Conservation (phyloP, 2,329 filamentous ascomycete genomes). For the Scleromitrula shiraiana region DNA sequence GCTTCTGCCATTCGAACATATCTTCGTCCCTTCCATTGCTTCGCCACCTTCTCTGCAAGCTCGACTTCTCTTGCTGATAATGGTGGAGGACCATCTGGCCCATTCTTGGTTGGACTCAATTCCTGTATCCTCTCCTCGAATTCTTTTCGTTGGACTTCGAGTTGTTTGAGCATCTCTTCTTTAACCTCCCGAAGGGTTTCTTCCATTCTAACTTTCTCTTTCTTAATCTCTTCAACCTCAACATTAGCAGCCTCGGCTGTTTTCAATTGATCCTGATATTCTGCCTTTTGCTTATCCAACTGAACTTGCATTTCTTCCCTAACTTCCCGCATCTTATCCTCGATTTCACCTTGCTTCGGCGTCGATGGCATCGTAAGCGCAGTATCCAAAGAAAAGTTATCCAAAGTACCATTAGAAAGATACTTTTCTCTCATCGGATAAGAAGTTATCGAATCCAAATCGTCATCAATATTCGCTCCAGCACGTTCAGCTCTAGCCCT, state of each 20-base stretch:
- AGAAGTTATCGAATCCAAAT: constrained; percentile 81
- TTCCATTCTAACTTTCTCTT: constrained; percentile 80
- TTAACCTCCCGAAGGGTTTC: constrained; percentile 70
- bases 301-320: constrained; percentile 78
- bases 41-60: constrained; percentile 57
- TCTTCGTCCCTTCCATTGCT: constrained; percentile 74
- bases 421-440: constrained; percentile 91
- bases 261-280: constrained; percentile 71
- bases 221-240: constrained; percentile 75
- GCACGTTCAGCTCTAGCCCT: constrained; percentile 72
- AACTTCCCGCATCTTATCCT: constrained; percentile 65
- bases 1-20: constrained; percentile 93
- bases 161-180: constrained; percentile 79
- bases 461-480: constrained; percentile 73
- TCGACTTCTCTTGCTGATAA: constrained; percentile 66
- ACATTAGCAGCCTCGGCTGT: constrained; percentile 65
- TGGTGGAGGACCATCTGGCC: constrained; percentile 29
- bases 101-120: constrained; percentile 54
- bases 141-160: constrained; percentile 73
- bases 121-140: constrained; percentile 81
- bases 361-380: constrained; percentile 91
- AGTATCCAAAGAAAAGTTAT: constrained; percentile 94
- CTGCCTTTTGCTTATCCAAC: constrained; percentile 75
- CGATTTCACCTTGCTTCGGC: constrained; percentile 68
- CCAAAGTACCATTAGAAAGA: constrained; percentile 85